These are phyloP conservation scores for Talaromyces rugulosus DNA, from an alignment of 2,329 filamentous ascomycete genomes.

Conservation along the genomic window DNA sequence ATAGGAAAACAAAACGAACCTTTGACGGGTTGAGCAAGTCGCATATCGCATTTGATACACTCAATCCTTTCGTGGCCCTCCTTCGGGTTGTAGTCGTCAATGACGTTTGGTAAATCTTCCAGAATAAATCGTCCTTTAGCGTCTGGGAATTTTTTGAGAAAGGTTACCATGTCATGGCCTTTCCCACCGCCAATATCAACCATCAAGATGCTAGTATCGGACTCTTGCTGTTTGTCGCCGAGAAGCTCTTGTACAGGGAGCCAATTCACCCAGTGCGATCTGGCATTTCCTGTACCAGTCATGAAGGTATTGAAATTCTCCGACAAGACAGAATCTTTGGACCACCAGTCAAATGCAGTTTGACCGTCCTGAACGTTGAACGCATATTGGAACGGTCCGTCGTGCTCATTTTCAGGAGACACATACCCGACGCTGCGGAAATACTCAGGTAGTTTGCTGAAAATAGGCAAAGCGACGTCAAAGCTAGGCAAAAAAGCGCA, in stretches of 20 bases:
- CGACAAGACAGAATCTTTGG: slow-evolving; percentile 9
- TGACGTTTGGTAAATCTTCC: slow-evolving; percentile 45
- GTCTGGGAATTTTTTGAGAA: slow-evolving; percentile 33
- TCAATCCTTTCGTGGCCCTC: slow-evolving; percentile 13
- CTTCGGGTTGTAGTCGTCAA: slow-evolving; percentile 18
- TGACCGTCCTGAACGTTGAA: slow-evolving; percentile 16
- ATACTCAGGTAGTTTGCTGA: not conserved
- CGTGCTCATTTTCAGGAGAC: slow-evolving; percentile 18
- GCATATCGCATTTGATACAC: slow-evolving; percentile 19
- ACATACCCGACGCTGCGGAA: not conserved
- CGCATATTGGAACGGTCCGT: slow-evolving; percentile 24
- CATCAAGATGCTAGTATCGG: slow-evolving; percentile 13
- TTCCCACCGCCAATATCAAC: slow-evolving; percentile 30
- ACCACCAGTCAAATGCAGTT: slow-evolving; percentile 16
- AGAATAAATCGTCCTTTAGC: slow-evolving; percentile 43
- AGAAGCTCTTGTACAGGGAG: slow-evolving; percentile 20
- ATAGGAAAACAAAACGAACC: slow-evolving; percentile 19
- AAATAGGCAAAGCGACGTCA: not conserved
- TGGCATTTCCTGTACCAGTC: slow-evolving; percentile 14
- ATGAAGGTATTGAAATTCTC: slow-evolving; percentile 21
- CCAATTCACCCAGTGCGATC: slow-evolving; percentile 17
- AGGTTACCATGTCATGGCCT: slow-evolving; percentile 16
- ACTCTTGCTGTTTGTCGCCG: slow-evolving; percentile 5
- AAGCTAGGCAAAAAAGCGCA: not conserved
- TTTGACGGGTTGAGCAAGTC: slow-evolving; percentile 8